Base-by-base conservation (phyloP, 2,329 filamentous ascomycete genomes). In the Microsporum ferrugineum region DNA sequence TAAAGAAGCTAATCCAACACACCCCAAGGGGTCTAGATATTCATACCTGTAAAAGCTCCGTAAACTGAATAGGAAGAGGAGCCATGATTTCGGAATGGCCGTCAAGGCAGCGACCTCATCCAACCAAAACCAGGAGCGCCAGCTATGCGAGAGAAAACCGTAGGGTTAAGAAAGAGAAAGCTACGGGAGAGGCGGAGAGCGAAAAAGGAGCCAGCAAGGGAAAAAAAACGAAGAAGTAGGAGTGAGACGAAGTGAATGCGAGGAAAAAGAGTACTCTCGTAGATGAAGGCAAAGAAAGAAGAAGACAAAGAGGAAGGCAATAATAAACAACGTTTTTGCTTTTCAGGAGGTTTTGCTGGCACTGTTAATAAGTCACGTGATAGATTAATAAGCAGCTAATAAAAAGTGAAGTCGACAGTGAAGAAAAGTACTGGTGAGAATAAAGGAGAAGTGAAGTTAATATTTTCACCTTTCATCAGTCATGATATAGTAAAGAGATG, bases 31-130 rank as follows among this genome's bases (percentile, higher is more conserved):
- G 33, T 23, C 17, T 12, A 60, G 45, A 39, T 7, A 55, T 36
- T 71, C 74, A 66, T 77, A 87, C 84, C 81, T 91, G 88, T 76
- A 92, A 83, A 72, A 92, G 84, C 85, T 95, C 91, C 75, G 88
- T 88, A 78, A 96, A 95, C 81, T 90, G 91, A 79, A 96, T 95
- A 72, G 89, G 90, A 73, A 95, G 81, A 77, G 86, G 83, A 71
- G 77, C 77, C 77, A 79, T 79, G 75, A 72, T 77, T 76, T 75
- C 71, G 68, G 29, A 63, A 72, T 70, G 70, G 73, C 71, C 71
- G 72, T 66, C 69, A 59, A 68, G 61, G 58, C 61, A 63, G 71
- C 71, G 72, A 74, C 74, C 73, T 74, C 69, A 75, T 74, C 70
- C 73, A 71, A 71, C 71, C 38, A 31, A 39, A 23, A 33, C 57